These are phyloP conservation scores for Phaeophleospora eucalypticola DNA, from an alignment of 2,329 filamentous ascomycete species.

Conservation along the genomic window DNA sequence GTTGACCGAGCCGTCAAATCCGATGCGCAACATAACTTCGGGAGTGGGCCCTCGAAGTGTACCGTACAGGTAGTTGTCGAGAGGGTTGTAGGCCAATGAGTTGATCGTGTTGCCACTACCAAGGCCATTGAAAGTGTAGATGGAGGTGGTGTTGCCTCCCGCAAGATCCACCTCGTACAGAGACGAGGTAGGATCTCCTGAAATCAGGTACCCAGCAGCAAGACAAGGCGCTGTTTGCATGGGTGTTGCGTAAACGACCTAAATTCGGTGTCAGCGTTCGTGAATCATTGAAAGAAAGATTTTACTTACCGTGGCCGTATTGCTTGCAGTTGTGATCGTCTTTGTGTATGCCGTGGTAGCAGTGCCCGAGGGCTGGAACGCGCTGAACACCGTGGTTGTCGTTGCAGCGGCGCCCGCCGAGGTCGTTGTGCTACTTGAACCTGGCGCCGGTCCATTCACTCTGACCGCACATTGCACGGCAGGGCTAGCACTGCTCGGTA, in stretches of 20 bases:
- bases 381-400: background rate
- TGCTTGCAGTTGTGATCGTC: background rate
- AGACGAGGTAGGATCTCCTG: background rate
- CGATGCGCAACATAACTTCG: conserved; percentile 1
- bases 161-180: background rate
- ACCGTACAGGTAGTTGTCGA: conserved; percentile 13
- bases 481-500: background rate
- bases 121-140: background rate
- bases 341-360: background rate
- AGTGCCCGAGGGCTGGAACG: background rate
- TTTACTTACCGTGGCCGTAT: background rate
- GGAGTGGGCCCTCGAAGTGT: conserved; percentile 9
- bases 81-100: conserved; percentile 11
- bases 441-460: background rate
- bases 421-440: background rate
- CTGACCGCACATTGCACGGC: background rate
- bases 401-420: background rate
- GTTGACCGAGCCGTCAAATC: conserved; percentile 5
- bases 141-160: background rate
- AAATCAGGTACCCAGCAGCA: background rate
- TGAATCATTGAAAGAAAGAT: too few relatives aligned
- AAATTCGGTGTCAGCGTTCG: background rate
- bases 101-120: conserved; percentile 2
- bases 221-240: background rate
- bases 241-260: too few relatives aligned